phyloP scores from a whole-genome alignment of 1,284 basidiomycete genomes.

The Trametes polyzona region DNA sequence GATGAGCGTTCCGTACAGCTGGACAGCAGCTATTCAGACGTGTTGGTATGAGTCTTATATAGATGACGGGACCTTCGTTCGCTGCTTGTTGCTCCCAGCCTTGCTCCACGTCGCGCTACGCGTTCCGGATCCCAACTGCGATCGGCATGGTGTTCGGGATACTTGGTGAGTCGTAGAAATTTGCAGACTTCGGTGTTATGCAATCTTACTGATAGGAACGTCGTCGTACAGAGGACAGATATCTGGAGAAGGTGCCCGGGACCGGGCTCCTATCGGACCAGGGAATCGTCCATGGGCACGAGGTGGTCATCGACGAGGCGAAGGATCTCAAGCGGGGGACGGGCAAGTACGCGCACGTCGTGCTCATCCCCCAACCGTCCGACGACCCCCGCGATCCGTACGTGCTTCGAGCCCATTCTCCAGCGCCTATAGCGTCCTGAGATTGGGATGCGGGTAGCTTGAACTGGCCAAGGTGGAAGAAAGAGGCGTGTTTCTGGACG shows the following conservation, averaged over 20 bases:
- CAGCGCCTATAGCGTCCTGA: not conserved
- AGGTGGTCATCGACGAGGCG: conserved; percentile 40
- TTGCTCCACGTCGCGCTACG: not conserved
- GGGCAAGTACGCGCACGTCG: conserved; percentile 43
- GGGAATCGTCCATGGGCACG: conserved; percentile 41
- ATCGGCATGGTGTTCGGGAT: conserved; percentile 44
- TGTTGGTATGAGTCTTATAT: not conserved
- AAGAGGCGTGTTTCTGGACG: conserved; percentile 49
- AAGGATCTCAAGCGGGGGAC: conserved; percentile 42
- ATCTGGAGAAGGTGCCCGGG: conserved; percentile 43
- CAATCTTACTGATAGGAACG: not conserved
- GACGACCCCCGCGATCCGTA: conserved; percentile 49
- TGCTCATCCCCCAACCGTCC: conserved; percentile 50
- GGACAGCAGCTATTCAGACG: not conserved
- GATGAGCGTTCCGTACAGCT: not conserved
- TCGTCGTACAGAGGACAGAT: conserved; percentile 37
- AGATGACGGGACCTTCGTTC: not conserved
- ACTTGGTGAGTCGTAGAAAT: conserved; percentile 37
- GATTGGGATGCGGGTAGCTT: conserved; percentile 33
- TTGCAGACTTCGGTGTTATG: not conserved
- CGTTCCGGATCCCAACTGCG: not conserved
- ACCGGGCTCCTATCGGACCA: conserved; percentile 47
- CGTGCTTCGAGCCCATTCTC: conserved; percentile 10
- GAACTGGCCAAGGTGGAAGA: conserved; percentile 52
- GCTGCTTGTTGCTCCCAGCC: not conserved